Percentiles rank a stretch among this genome's conserved stretches.
phyloP scores from a whole-genome alignment of 768 basidiomycete species.

The Psilocybe cyanescens region DNA sequence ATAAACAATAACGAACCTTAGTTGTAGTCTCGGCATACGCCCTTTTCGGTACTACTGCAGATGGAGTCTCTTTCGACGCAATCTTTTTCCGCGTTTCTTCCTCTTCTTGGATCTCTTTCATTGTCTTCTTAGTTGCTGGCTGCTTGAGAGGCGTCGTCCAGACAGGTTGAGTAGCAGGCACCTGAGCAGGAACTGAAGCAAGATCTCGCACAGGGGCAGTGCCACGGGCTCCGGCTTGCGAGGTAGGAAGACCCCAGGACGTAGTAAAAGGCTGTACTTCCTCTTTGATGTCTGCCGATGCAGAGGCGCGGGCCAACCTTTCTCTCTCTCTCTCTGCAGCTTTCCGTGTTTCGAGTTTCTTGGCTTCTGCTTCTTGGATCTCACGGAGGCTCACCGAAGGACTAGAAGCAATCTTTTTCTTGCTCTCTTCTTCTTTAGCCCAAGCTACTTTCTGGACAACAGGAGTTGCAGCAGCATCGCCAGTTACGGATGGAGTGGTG shows the following conservation, averaged over 20 bases:
- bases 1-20: slow-evolving; percentile 52
- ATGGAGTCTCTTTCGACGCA: slow-evolving; percentile 61
- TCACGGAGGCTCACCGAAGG: slow-evolving; percentile 78
- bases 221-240: slow-evolving; percentile 68
- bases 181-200: slow-evolving; percentile 29
- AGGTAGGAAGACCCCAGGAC: slow-evolving; percentile 87
- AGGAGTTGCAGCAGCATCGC: slow-evolving; percentile 15
- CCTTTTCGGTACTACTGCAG: slow-evolving; percentile 61
- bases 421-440: slow-evolving; percentile 70
- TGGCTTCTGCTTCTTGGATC: slow-evolving; percentile 93
- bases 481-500: neutral
- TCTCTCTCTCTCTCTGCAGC: slow-evolving; percentile 75
- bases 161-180: slow-evolving; percentile 49
- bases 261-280: slow-evolving; percentile 66
- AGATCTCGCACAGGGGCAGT: slow-evolving; percentile 45
- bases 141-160: slow-evolving; percentile 74
- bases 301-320: slow-evolving; percentile 51
- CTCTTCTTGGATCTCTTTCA: slow-evolving; percentile 99
- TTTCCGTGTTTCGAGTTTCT: slow-evolving; percentile 78
- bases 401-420: slow-evolving; percentile 50
- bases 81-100: slow-evolving; percentile 86
- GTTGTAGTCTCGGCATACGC: slow-evolving; percentile 80
- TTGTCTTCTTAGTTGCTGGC: slow-evolving; percentile 76
- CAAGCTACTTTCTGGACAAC: slow-evolving; percentile 57
- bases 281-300: slow-evolving; percentile 45